These are phyloP conservation scores for Tephrocybe sp. DNA, from an alignment of 768 basidiomycete genomes.

Conservation along the genomic window DNA sequence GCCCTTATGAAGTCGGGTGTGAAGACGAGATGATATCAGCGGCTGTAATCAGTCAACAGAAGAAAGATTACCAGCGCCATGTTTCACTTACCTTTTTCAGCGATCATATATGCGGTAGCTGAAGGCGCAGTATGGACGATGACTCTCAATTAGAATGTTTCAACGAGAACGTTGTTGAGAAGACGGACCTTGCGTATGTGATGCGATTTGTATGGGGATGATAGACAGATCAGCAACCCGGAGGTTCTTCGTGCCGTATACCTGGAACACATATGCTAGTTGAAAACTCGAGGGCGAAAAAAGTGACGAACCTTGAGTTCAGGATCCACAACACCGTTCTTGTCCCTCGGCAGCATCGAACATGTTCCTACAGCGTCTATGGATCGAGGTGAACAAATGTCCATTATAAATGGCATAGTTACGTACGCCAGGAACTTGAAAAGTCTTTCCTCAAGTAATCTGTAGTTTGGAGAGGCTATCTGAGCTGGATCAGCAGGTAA, in stretches of 20 bases:
- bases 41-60: not conserved
- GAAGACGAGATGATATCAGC: not conserved
- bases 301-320: constrained; percentile 38
- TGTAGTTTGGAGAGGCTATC: no score
- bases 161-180: not conserved
- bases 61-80: not conserved
- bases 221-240: constrained; percentile 53
- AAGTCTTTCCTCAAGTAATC: not conserved
- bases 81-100: constrained; percentile 38
- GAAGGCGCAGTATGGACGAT: no score
- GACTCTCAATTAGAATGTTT: not conserved
- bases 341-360: constrained; percentile 54
- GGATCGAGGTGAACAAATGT: not conserved
- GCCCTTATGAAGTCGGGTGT: not conserved
- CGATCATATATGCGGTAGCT: constrained; percentile 39
- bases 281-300: not conserved
- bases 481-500: no score
- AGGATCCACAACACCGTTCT: constrained; percentile 52
- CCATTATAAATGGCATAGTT: not conserved
- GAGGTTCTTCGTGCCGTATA: constrained; percentile 57
- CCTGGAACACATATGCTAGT: constrained; percentile 25
- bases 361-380: constrained; percentile 48
- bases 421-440: constrained; percentile 13
- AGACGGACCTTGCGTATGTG: constrained; percentile 38
- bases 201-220: constrained; percentile 46